A percentile compares a stretch with the other conserved stretches of the same genome.
Evolutionary conservation across 352 stramenopile genomes (phyloP).

Genomic region (Globisporangium mamillatum): DNA sequence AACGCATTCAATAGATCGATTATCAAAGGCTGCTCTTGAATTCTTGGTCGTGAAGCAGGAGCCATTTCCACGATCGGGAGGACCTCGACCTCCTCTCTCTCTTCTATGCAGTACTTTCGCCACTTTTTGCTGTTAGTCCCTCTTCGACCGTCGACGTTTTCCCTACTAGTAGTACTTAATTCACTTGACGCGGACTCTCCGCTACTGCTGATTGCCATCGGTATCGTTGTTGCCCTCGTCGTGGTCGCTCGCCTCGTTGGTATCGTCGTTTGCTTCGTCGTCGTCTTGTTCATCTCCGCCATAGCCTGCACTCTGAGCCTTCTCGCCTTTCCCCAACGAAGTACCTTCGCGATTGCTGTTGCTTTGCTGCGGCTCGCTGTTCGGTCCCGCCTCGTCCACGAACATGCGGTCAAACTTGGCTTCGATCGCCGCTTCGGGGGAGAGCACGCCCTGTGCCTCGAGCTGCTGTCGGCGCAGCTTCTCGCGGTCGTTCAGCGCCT

Average conservation of each 20-base stretch:
- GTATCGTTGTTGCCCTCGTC: neutral
- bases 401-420: conserved; percentile 17
- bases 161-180: too few relatives aligned
- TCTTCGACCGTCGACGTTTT: neutral
- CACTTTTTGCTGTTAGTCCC: neutral
- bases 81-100: neutral
- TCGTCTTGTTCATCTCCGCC: neutral
- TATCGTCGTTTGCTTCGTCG: neutral
- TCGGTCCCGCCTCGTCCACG: neutral
- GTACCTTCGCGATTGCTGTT: neutral
- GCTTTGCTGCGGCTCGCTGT: neutral
- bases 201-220: neutral
- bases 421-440: conserved; percentile 12
- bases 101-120: neutral
- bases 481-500: conserved; percentile 22
- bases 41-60: neutral
- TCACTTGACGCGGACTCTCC: neutral
- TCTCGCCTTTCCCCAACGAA: neutral
- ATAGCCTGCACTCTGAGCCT: neutral
- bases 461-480: conserved; percentile 4
- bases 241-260: neutral
- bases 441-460: neutral
- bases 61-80: neutral
- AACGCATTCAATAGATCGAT: too few relatives aligned
- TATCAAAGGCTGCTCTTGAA: too few relatives aligned